phyloP scores from a whole-genome alignment of 148 eudicot species.

The Chenopodium berlandieri region DNA sequence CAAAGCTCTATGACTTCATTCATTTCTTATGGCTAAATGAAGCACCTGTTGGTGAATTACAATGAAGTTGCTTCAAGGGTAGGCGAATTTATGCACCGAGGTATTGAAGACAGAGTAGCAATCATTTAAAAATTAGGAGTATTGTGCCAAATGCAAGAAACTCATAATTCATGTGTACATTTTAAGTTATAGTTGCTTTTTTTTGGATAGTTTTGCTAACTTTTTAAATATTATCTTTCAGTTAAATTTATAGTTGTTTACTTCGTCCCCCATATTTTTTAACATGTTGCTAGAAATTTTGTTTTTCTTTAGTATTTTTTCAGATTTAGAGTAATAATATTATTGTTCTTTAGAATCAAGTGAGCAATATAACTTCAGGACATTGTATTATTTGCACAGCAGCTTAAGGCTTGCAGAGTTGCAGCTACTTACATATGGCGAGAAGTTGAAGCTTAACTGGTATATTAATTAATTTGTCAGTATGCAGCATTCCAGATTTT shows the following conservation, averaged over 20 bases:
- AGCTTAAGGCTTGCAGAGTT: background rate
- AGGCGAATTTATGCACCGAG: background rate
- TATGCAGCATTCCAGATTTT: too few relatives aligned
- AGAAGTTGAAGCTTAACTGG: too few relatives aligned
- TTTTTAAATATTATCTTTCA: background rate
- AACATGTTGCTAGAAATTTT: background rate
- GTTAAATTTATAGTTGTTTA: background rate
- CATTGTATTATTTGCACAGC: background rate
- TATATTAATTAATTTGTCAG: too few relatives aligned
- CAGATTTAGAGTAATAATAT: too few relatives aligned
- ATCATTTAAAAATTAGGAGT: background rate
- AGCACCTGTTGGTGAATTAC: slow-evolving; percentile 87
- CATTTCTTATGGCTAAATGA: slow-evolving; percentile 85
- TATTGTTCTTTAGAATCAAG: background rate
- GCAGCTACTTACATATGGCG: background rate
- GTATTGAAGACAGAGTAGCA: background rate
- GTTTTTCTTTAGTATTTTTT: background rate
- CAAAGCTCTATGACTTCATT: slow-evolving; percentile 66
- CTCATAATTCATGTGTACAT: slow-evolving; percentile 19
- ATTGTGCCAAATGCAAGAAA: background rate
- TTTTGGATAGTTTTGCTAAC: background rate
- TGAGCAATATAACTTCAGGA: background rate
- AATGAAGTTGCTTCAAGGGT: slow-evolving; percentile 30
- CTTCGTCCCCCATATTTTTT: too few relatives aligned
- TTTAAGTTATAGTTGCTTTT: background rate